Percentiles rank a stretch among this genome's conserved stretches.
Conservation (phyloP, 2,329 filamentous ascomycete species). For the Cercospora sesami region DNA sequence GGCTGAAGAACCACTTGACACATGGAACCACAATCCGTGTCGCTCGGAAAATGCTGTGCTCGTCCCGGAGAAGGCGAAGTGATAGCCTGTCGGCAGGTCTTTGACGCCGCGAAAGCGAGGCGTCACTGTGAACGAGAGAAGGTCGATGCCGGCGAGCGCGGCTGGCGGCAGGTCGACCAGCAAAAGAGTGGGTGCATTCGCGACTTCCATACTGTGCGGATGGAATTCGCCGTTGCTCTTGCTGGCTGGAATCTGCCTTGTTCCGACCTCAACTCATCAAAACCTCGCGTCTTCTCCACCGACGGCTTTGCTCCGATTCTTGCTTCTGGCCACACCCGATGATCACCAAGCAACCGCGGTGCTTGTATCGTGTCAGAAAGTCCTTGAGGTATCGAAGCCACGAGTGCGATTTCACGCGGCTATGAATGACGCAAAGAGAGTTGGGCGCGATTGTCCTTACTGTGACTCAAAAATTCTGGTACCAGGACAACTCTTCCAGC, state of each 20-base stretch:
- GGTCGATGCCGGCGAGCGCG: constrained; percentile 56
- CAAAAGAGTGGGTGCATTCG: constrained; percentile 37
- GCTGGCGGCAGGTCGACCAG: constrained; percentile 48
- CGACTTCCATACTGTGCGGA: constrained; percentile 28
- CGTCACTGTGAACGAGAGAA: constrained; percentile 63
- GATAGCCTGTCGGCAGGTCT: constrained; percentile 58
- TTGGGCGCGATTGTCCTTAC: background rate
- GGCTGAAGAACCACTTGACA: constrained; percentile 35
- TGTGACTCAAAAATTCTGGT: background rate
- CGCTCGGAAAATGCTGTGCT: constrained; percentile 60
- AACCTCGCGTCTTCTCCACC: background rate
- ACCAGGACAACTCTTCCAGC: background rate
- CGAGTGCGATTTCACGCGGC: background rate
- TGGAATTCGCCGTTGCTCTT: background rate
- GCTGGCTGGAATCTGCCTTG: background rate
- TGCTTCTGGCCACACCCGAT: background rate
- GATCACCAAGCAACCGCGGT: background rate
- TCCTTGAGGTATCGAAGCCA: background rate
- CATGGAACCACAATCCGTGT: constrained; percentile 62
- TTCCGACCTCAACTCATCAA: background rate
- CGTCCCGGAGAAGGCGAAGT: constrained; percentile 62
- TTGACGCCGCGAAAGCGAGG: constrained; percentile 62
- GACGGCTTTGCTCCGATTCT: background rate
- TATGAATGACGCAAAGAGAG: background rate
- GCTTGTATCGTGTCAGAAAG: background rate